These are phyloP conservation scores for Fonsecaea monophora DNA, from an alignment of 2,329 filamentous ascomycete species.

Conservation along the genomic window DNA sequence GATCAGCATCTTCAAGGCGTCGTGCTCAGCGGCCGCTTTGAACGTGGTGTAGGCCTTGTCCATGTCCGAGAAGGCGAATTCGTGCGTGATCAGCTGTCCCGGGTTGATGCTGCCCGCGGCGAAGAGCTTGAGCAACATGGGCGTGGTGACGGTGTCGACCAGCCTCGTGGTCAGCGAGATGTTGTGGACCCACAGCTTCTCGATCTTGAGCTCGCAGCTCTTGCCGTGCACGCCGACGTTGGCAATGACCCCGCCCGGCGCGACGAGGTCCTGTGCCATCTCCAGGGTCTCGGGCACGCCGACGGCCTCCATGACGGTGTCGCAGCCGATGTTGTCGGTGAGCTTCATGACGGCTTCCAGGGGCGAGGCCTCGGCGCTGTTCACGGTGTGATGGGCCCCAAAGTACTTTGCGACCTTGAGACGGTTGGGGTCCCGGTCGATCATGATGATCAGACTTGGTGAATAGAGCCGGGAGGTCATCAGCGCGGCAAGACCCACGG, in stretches of 20 bases:
- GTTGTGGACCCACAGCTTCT: conserved; percentile 63
- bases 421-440: conserved; percentile 60
- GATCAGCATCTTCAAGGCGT: conserved; percentile 56
- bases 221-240: conserved; percentile 66
- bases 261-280: conserved; percentile 61
- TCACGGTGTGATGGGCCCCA: conserved; percentile 57
- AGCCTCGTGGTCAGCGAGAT: conserved; percentile 59
- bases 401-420: conserved; percentile 57
- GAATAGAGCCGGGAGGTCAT: conserved; percentile 63
- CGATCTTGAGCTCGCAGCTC: conserved; percentile 60
- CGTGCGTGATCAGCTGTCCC: conserved; percentile 55
- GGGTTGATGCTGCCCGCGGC: conserved; percentile 52
- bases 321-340: conserved; percentile 61
- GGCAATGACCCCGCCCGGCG: conserved; percentile 61
- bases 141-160: conserved; percentile 57
- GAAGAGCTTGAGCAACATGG: conserved; percentile 58
- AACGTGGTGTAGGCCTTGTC: conserved; percentile 57
- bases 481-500: conserved; percentile 63
- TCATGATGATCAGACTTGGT: conserved; percentile 58
- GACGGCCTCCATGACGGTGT: conserved; percentile 65
- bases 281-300: conserved; percentile 62
- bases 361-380: conserved; percentile 48
- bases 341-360: conserved; percentile 51
- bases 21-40: conserved; percentile 50
- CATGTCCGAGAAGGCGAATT: conserved; percentile 52